Evolutionary conservation across 306 rosid genomes (phyloP).

Genomic region (Potentilla sterilis): DNA sequence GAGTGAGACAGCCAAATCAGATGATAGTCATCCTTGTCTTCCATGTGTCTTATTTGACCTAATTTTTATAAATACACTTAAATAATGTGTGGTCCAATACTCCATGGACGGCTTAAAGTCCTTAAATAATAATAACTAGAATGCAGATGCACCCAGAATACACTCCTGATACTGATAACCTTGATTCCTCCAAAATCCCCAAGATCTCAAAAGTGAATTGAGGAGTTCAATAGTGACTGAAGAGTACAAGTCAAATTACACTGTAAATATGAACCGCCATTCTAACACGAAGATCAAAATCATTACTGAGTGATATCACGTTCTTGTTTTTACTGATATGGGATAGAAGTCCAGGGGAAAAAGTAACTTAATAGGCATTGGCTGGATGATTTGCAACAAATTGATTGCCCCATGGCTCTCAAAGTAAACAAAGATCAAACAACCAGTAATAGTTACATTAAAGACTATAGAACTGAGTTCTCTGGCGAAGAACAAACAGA

Average conservation of each 20-base stretch:
- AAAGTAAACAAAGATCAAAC: constrained; percentile 19
- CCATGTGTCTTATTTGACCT: constrained; percentile 33
- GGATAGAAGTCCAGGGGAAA: background rate
- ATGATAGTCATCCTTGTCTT: constrained; percentile 26
- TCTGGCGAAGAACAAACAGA: constrained; percentile 52
- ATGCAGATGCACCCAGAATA: background rate
- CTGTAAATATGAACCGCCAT: background rate
- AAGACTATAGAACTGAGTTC: constrained; percentile 48
- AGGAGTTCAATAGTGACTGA: background rate
- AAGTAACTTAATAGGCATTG: constrained; percentile 9
- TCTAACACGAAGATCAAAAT: background rate
- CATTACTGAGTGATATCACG: background rate
- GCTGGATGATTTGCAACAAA: constrained; percentile 22
- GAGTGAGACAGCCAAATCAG: constrained; percentile 15
- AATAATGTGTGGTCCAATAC: constrained; percentile 5
- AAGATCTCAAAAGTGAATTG: constrained; percentile 4
- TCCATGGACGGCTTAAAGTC: background rate
- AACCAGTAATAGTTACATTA: constrained; percentile 45
- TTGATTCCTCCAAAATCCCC: background rate
- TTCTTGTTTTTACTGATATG: background rate
- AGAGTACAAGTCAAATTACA: background rate
- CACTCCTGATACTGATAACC: constrained; percentile 2
- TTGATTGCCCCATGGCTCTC: constrained; percentile 25
- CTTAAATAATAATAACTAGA: background rate
- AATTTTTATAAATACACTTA: constrained; percentile 6